phyloP scores from a whole-genome alignment of 164 flowering plant genomes.

The Aristolochia fimbriata region DNA sequence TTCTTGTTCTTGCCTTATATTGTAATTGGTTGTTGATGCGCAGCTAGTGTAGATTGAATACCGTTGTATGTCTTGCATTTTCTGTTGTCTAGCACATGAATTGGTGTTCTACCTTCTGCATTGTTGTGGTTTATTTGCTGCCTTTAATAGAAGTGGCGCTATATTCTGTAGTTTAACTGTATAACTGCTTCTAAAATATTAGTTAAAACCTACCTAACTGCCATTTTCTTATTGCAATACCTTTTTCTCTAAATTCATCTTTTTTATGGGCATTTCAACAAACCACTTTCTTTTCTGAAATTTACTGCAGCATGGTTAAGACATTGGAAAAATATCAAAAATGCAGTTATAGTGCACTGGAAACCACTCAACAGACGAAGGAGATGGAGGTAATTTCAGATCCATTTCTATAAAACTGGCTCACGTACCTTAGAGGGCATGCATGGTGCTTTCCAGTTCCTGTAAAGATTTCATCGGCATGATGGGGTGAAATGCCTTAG shows the following conservation, averaged over 20 bases:
- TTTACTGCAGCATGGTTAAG: slow-evolving; percentile 10
- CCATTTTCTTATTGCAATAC: not conserved
- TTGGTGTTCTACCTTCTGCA: too few relatives aligned
- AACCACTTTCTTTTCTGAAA: not conserved
- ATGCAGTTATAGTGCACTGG: slow-evolving; percentile 10
- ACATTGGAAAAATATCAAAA: slow-evolving; percentile 13
- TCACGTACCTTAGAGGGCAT: not conserved
- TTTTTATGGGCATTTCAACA: not conserved
- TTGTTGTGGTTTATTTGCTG: too few relatives aligned
- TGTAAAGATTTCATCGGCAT: too few relatives aligned
- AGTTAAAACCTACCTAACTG: not conserved
- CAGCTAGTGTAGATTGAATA: too few relatives aligned
- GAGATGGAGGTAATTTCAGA: slow-evolving; percentile 7
- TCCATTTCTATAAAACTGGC: not conserved
- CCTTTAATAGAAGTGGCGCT: too few relatives aligned
- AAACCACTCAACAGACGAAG: slow-evolving; percentile 5
- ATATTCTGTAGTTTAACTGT: too few relatives aligned
- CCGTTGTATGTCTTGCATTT: too few relatives aligned
- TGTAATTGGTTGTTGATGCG: too few relatives aligned
- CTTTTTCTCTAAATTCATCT: not conserved
- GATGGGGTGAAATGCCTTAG: too few relatives aligned
- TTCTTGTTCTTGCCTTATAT: too few relatives aligned
- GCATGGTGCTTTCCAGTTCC: not conserved
- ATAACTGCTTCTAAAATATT: too few relatives aligned
- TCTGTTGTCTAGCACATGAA: too few relatives aligned